phyloP scores from a whole-genome alignment of 1,139 yeast species.

The Blastobotrys elegans region DNA sequence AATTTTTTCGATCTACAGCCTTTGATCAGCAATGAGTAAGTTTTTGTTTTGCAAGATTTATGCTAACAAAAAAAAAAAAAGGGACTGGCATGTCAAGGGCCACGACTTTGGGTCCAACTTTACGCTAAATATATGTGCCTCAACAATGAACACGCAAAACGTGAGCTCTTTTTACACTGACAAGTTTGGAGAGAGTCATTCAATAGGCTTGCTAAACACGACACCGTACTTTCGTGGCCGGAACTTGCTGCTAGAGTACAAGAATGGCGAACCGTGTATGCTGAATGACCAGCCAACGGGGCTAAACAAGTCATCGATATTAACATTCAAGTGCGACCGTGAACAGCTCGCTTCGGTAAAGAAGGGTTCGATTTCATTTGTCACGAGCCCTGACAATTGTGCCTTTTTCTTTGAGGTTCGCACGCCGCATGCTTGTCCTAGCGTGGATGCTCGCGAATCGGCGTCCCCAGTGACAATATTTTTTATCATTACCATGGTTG shows the following conservation, averaged over 20 bases:
- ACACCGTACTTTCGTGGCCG: slow-evolving; percentile 66
- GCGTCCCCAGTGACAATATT: slow-evolving; percentile 30
- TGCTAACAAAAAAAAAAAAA: slow-evolving; percentile 1
- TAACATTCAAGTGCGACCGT: slow-evolving; percentile 76
- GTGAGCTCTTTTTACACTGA: slow-evolving; percentile 70
- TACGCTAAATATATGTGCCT: slow-evolving; percentile 70
- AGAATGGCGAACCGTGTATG: slow-evolving; percentile 66
- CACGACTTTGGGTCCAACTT: slow-evolving; percentile 68
- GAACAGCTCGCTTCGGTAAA: slow-evolving; percentile 47
- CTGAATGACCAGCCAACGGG: slow-evolving; percentile 39
- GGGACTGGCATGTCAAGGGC: slow-evolving; percentile 61
- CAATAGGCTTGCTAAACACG: background rate
- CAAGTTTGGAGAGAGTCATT: slow-evolving; percentile 28
- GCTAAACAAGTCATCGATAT: slow-evolving; percentile 55
- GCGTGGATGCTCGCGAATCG: slow-evolving; percentile 47
- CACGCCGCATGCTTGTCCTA: slow-evolving; percentile 85
- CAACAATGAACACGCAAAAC: slow-evolving; percentile 28
- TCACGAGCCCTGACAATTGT: slow-evolving; percentile 73
- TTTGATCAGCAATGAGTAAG: slow-evolving; percentile 15
- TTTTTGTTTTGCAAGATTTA: background rate
- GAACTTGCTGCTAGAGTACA: slow-evolving; percentile 65
- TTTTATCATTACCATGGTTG: slow-evolving; percentile 32
- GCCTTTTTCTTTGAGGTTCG: slow-evolving; percentile 80
- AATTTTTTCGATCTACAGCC: slow-evolving; percentile 31
- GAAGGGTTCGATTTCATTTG: slow-evolving; percentile 62